phyloP scores from a whole-genome alignment of 108 stramenopile species.

The Skeletonema potamos region DNA sequence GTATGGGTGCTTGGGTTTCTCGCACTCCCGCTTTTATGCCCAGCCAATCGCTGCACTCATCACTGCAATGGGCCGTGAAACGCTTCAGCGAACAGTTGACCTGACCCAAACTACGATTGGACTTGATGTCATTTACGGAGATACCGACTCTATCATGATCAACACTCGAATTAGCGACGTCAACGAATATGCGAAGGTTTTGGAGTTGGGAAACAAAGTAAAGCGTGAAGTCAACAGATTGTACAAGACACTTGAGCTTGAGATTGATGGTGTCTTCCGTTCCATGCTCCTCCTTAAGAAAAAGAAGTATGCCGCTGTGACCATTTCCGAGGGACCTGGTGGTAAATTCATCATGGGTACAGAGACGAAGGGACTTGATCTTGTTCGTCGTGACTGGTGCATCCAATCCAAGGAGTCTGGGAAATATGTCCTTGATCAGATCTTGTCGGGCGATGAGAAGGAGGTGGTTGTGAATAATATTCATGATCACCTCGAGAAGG shows the following conservation, averaged over 20 bases:
- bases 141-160: slow-evolving; percentile 99
- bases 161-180: slow-evolving; percentile 91
- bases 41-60: slow-evolving; percentile 98
- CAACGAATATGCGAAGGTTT: slow-evolving; percentile 64
- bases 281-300: slow-evolving; percentile 98
- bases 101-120: slow-evolving; percentile 91
- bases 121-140: slow-evolving; percentile 99
- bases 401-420: slow-evolving; percentile 96
- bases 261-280: slow-evolving; percentile 96
- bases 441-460: slow-evolving; percentile 87
- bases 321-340: slow-evolving; percentile 70
- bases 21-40: slow-evolving; percentile 95
- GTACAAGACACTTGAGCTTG: slow-evolving; percentile 96
- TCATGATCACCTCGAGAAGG: slow-evolving; percentile 87
- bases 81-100: slow-evolving; percentile 95
- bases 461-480: slow-evolving; percentile 89
- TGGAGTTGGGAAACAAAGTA: slow-evolving; percentile 85
- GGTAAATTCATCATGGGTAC: slow-evolving; percentile 69
- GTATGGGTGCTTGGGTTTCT: slow-evolving; percentile 99
- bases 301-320: slow-evolving; percentile 99
- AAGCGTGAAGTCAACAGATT: slow-evolving; percentile 97
- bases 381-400: slow-evolving; percentile 99
- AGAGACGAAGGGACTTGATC: slow-evolving; percentile 97
- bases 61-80: slow-evolving; percentile 97
- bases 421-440: slow-evolving; percentile 89